Evolutionary conservation across 1,284 basidiomycete species (phyloP).

Genomic region (Chalciporus sp.): DNA sequence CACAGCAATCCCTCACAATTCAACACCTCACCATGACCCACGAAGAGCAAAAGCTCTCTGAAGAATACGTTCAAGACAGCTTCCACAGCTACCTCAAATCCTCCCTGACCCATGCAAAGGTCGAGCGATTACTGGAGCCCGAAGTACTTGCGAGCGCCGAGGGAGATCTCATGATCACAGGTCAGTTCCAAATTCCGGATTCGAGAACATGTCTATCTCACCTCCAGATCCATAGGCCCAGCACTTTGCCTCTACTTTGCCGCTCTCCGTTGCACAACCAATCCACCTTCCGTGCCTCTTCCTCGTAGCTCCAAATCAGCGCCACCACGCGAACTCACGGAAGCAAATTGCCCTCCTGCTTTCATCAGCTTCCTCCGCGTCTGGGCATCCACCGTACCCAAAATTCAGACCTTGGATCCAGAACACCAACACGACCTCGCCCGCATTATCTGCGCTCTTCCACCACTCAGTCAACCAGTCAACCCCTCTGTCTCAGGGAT

Average conservation of each 20-base stretch:
- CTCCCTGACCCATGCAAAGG: conserved; percentile 73
- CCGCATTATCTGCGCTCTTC: conserved; percentile 69
- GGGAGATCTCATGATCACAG: conserved; percentile 80
- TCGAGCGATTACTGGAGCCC: conserved; percentile 68
- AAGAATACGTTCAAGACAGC: conserved; percentile 67
- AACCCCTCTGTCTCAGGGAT: conserved; percentile 55
- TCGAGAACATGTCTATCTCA: conserved; percentile 4
- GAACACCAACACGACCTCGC: conserved; percentile 80
- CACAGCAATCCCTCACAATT: not conserved
- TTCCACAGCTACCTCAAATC: conserved; percentile 82
- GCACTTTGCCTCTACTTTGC: conserved; percentile 68
- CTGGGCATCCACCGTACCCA: conserved; percentile 67
- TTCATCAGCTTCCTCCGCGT: conserved; percentile 71
- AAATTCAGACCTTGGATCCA: conserved; percentile 61
- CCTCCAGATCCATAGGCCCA: conserved; percentile 52
- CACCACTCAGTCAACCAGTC: conserved; percentile 41
- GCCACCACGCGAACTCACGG: conserved; percentile 50
- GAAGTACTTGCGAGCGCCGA: conserved; percentile 74
- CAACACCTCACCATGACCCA: conserved; percentile 14
- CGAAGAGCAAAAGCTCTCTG: conserved; percentile 44
- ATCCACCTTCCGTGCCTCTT: conserved; percentile 62
- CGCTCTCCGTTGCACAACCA: conserved; percentile 58
- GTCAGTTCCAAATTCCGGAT: conserved; percentile 54
- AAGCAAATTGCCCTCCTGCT: conserved; percentile 55
- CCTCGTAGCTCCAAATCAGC: conserved; percentile 45